These are phyloP conservation scores for Chlamydomonas incerta DNA, from an alignment of 139 green algal genomes.

Conservation along the genomic window DNA sequence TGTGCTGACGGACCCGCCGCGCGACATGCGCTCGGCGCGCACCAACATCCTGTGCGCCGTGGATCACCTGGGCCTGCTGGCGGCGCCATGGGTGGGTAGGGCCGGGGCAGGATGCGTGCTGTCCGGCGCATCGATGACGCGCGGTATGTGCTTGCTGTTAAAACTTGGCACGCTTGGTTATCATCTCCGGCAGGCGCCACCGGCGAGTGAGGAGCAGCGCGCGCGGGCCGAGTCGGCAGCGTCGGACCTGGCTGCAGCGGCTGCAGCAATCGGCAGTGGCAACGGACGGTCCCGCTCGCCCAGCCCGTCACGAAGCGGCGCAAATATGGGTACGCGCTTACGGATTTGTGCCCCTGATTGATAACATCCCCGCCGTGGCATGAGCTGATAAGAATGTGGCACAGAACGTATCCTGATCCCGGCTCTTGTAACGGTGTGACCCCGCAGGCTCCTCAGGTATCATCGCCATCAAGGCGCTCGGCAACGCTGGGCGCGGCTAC, in stretches of 20 bases:
- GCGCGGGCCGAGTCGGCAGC: not conserved
- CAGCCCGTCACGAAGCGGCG: not conserved
- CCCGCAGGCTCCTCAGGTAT: conserved; percentile 17
- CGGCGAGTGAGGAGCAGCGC: not conserved
- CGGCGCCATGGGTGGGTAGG: conserved; percentile 12
- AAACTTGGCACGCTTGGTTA: too few relatives aligned
- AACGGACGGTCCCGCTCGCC: not conserved
- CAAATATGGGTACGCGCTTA: too few relatives aligned
- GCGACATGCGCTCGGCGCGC: conserved; percentile 20
- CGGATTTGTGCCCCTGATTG: too few relatives aligned
- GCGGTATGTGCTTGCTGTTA: too few relatives aligned
- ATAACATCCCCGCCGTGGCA: too few relatives aligned
- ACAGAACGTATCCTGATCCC: too few relatives aligned
- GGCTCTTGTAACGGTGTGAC: too few relatives aligned
- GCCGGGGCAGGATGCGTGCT: too few relatives aligned
- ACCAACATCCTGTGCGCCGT: conserved; percentile 53
- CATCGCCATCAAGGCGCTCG: conserved; percentile 42
- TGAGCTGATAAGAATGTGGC: too few relatives aligned
- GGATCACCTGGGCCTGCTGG: conserved; percentile 51
- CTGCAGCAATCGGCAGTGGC: not conserved
- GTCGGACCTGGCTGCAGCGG: not conserved
- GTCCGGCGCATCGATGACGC: too few relatives aligned
- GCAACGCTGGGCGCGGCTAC: conserved; percentile 42
- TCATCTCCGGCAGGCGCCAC: conserved; percentile 1
- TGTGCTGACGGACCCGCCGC: conserved; percentile 8